A percentile compares a stretch with the other conserved stretches of the same genome.
Conservation (phyloP, 2,329 filamentous ascomycete genomes). For the Fusarium graminum region DNA sequence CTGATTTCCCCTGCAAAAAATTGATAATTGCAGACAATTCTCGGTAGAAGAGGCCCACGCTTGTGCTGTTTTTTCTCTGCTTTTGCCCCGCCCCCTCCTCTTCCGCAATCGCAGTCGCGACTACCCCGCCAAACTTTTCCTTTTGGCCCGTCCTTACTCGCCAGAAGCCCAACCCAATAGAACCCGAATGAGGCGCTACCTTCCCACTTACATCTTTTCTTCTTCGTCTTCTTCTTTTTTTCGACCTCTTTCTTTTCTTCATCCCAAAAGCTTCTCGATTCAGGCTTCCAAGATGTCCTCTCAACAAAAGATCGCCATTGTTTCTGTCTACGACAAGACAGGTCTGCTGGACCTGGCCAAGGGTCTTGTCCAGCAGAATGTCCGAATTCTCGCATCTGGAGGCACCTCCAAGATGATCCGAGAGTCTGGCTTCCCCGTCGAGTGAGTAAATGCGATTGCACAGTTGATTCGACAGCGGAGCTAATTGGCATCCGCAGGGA, state of each 20-base stretch:
- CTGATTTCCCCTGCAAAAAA: slow-evolving; percentile 38
- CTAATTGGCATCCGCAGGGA: slow-evolving; percentile 69
- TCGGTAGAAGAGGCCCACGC: slow-evolving; percentile 12
- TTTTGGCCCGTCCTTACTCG: slow-evolving; percentile 37
- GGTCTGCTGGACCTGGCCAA: slow-evolving; percentile 93
- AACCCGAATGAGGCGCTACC: slow-evolving; percentile 33
- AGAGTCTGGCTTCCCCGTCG: slow-evolving; percentile 94
- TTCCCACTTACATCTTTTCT: slow-evolving; percentile 35
- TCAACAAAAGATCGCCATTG: slow-evolving; percentile 79
- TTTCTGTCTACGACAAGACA: slow-evolving; percentile 99
- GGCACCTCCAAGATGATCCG: slow-evolving; percentile 97
- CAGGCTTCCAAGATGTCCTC: slow-evolving; percentile 53
- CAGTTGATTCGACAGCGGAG: background rate
- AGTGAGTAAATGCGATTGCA: slow-evolving; percentile 69
- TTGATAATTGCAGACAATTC: slow-evolving; percentile 25
- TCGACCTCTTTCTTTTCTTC: slow-evolving; percentile 4
- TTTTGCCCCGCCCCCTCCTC: slow-evolving; percentile 43
- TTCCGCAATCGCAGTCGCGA: slow-evolving; percentile 36
- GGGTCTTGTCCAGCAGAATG: slow-evolving; percentile 88
- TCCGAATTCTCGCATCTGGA: slow-evolving; percentile 92
- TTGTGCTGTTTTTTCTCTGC: slow-evolving; percentile 29
- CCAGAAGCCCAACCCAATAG: slow-evolving; percentile 32
- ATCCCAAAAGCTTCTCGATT: slow-evolving; percentile 23
- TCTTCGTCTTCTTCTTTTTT: slow-evolving; percentile 15
- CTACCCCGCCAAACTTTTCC: slow-evolving; percentile 51